phyloP scores from a whole-genome alignment of 495 filamentous ascomycete species.

The Hyaloscypha hepaticicola region DNA sequence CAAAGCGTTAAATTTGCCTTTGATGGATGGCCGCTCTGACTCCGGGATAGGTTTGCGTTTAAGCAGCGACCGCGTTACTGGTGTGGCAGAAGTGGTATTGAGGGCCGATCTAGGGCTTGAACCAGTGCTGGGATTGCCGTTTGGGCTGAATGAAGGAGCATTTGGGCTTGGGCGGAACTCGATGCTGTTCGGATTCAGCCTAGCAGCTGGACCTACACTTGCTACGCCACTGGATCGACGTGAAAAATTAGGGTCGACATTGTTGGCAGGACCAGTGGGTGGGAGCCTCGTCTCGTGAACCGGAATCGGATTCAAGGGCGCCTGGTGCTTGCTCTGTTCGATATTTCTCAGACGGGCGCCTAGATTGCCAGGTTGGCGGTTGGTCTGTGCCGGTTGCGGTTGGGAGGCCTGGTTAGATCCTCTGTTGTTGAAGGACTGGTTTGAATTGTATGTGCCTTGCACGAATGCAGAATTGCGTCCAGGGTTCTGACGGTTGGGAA shows the following conservation, averaged over 20 bases:
- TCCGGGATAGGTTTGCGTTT: constrained; percentile 56
- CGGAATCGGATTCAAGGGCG: constrained; percentile 22
- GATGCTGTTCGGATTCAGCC: constrained; percentile 78
- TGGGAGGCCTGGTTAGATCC: constrained; percentile 18
- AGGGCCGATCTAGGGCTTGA: constrained; percentile 63
- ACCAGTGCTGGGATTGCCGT: constrained; percentile 55
- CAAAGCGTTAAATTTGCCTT: constrained; percentile 52
- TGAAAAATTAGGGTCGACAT: constrained; percentile 43
- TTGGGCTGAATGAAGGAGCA: constrained; percentile 76
- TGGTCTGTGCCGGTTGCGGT: constrained; percentile 18
- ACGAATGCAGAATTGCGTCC: constrained; percentile 22
- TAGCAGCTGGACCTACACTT: constrained; percentile 49
- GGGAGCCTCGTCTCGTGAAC: constrained; percentile 45
- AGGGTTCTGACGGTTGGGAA: constrained; percentile 26
- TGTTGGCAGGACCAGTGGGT: constrained; percentile 54
- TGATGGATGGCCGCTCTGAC: constrained; percentile 52
- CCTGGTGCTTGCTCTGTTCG: constrained; percentile 39
- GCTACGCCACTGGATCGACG: constrained; percentile 47
- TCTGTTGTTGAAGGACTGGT: constrained; percentile 18
- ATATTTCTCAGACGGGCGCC: constrained; percentile 44
- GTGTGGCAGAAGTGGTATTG: constrained; percentile 52
- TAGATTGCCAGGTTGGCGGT: constrained; percentile 37
- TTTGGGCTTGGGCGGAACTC: constrained; percentile 84
- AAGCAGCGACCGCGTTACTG: constrained; percentile 40
- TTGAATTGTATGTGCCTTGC: constrained; percentile 20